Evolutionary conservation across 108 stramenopile species (phyloP), one percentile per base, ranked within the genome.

Genomic region (Pseudonitzschia multistriata): DNA sequence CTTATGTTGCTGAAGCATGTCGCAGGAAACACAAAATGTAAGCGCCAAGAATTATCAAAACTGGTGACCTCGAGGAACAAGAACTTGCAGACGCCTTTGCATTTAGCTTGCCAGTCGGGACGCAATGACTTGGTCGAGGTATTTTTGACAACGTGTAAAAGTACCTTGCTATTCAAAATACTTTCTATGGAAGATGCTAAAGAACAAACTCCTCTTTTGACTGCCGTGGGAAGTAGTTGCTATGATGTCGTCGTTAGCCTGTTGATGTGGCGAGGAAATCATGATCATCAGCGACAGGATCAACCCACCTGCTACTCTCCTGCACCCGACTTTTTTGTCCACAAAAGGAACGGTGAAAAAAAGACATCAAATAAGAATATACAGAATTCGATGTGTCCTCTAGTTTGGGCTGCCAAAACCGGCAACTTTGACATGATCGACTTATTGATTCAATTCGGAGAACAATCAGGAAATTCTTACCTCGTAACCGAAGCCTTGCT

Each of bases 241-340:
- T 66, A 55, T 42, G 91, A 89, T 56, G 69, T 81, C 28, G 87
- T 83, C 62, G 76, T 76, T 63, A 80, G 76, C 28, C 66, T 92
- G 11, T 71, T 92, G 34, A 79, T 86, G 76, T 86, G 85, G 85
- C 71, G 79, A 17, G 79, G 81, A 28, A 82, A 82, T 68, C 70
- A 82, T 56, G 22, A 60, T 15, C 34, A 35, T 35, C 54, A 55
- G 7, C 50, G 50, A 4, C 50, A 52, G 8, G 24, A 52, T 7
- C 50, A 52, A 52, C 22, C 50, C 50, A 24, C 21, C 21, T 7
- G 4, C 0, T 25, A 52, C 19, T 35, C 35, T 34, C 1, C 27
- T 34, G 2, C 30, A 36, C 34, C 34, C 8, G 60, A 74, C 57
- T 29, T 45, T 14, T 49, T n/a, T 48, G 53, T 29, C 2, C 14